Percentiles rank a stretch among this genome's conserved stretches.
Evolutionary conservation across 768 basidiomycete species (phyloP).

Genomic region (Kwoniella bestiolae): DNA sequence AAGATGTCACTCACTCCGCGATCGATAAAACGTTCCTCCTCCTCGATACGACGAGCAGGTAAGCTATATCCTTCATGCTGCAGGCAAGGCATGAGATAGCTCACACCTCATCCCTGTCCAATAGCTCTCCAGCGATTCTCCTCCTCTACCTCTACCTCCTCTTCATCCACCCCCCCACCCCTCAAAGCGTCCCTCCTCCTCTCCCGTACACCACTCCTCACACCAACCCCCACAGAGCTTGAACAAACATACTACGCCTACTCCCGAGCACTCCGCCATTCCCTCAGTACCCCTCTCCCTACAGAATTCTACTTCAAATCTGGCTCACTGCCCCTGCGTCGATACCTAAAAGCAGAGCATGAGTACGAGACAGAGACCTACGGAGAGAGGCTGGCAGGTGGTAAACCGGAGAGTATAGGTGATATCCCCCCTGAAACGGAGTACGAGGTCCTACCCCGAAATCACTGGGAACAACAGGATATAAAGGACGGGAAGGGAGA

Average conservation of each 20-base stretch:
- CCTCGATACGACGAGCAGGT: slow-evolving; percentile 8
- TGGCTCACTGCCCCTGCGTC: slow-evolving; percentile 79
- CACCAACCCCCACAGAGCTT: slow-evolving; percentile 65
- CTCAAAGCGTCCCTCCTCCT: slow-evolving; percentile 57
- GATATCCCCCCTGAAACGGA: slow-evolving; percentile 54
- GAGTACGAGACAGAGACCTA: slow-evolving; percentile 74
- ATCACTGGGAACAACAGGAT: slow-evolving; percentile 34
- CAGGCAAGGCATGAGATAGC: not conserved
- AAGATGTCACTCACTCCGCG: slow-evolving; percentile 18
- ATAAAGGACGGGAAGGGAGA: slow-evolving; percentile 60
- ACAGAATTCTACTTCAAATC: slow-evolving; percentile 92
- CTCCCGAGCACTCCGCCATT: slow-evolving; percentile 78
- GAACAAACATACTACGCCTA: slow-evolving; percentile 82
- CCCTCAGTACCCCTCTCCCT: slow-evolving; percentile 85
- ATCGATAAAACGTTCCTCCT: slow-evolving; percentile 5
- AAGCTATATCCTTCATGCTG: not conserved
- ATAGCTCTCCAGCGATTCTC: slow-evolving; percentile 13
- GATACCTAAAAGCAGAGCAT: slow-evolving; percentile 77
- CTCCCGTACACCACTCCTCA: slow-evolving; percentile 57
- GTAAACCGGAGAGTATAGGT: slow-evolving; percentile 54
- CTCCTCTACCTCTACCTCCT: slow-evolving; percentile 19
- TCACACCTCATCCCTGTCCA: not conserved
- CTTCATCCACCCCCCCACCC: slow-evolving; percentile 24
- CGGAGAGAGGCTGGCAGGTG: slow-evolving; percentile 65
- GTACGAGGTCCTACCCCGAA: slow-evolving; percentile 35